These are phyloP conservation scores for Lagenaria siceraria DNA, from an alignment of 306 rosid genomes.

Conservation along the genomic window DNA sequence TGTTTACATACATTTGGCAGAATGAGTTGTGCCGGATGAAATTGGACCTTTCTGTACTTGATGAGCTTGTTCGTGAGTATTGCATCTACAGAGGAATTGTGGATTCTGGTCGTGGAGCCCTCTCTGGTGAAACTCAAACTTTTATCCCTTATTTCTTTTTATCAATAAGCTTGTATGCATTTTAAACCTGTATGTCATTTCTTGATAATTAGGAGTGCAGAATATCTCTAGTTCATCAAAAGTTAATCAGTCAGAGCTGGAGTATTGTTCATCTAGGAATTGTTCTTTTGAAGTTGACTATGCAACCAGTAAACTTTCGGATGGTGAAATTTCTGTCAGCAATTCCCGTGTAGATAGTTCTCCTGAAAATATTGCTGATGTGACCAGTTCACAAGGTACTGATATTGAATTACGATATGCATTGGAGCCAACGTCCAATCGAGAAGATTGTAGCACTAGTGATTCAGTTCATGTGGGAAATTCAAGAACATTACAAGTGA, in stretches of 20 bases:
- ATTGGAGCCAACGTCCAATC: constrained; percentile 40
- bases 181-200: constrained; percentile 13
- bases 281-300: constrained; percentile 50
- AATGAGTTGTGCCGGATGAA: constrained; percentile 84
- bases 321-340: constrained; percentile 68
- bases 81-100: constrained; percentile 94
- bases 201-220: constrained; percentile 35
- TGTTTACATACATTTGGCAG: constrained; percentile 40
- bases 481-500: constrained; percentile 37
- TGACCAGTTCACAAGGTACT: constrained; percentile 44
- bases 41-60: constrained; percentile 74
- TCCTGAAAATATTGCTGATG: constrained; percentile 70
- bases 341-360: constrained; percentile 44
- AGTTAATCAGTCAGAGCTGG: constrained; percentile 37
- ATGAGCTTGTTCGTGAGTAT: constrained; percentile 92
- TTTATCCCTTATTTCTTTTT: not conserved
- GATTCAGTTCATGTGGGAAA: constrained; percentile 54
- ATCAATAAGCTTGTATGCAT: not conserved
- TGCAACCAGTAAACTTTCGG: constrained; percentile 57
- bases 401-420: constrained; percentile 63
- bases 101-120: constrained; percentile 43
- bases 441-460: constrained; percentile 95
- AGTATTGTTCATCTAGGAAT: constrained; percentile 46
- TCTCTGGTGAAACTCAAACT: constrained; percentile 20
- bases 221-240: constrained; percentile 34